phyloP scores from a whole-genome alignment of 257 asterid genomes.

The Lycium ferocissimum region DNA sequence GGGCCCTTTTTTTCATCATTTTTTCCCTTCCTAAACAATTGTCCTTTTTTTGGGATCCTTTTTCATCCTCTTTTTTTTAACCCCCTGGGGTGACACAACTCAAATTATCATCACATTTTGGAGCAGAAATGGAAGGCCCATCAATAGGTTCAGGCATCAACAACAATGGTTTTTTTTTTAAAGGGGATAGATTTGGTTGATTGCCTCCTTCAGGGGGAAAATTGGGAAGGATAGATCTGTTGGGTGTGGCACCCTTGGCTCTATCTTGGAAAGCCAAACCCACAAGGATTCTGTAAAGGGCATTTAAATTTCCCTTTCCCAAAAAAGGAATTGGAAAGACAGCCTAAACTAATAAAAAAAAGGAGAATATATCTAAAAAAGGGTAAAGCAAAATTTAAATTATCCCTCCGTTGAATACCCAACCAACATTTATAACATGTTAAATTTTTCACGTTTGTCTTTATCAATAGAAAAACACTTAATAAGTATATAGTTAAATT shows the following conservation, averaged over 20 bases:
- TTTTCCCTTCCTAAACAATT: conserved; percentile 19
- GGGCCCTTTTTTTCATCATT: not conserved
- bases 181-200: conserved; percentile 37
- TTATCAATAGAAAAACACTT: not conserved
- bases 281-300: conserved; percentile 13
- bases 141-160: conserved; percentile 35
- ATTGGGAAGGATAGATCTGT: conserved; percentile 43
- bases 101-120: conserved; percentile 6
- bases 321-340: conserved; percentile 1
- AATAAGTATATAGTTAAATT: too few relatives aligned
- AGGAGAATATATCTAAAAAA: not conserved
- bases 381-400: not conserved
- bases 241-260: conserved; percentile 36
- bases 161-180: conserved; percentile 42
- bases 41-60: not conserved
- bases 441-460: not conserved
- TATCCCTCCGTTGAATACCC: not conserved
- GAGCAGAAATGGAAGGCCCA: not conserved
- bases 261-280: conserved; percentile 28
- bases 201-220: conserved; percentile 36
- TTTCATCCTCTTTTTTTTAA: not conserved
- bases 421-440: conserved; percentile 22
- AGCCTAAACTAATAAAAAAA: not conserved
- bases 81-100: not conserved
- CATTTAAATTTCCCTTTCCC: conserved; percentile 27